Evolutionary conservation across 2,329 filamentous ascomycete species (phyloP).

Genomic region (Trichothecium sympodiale): DNA sequence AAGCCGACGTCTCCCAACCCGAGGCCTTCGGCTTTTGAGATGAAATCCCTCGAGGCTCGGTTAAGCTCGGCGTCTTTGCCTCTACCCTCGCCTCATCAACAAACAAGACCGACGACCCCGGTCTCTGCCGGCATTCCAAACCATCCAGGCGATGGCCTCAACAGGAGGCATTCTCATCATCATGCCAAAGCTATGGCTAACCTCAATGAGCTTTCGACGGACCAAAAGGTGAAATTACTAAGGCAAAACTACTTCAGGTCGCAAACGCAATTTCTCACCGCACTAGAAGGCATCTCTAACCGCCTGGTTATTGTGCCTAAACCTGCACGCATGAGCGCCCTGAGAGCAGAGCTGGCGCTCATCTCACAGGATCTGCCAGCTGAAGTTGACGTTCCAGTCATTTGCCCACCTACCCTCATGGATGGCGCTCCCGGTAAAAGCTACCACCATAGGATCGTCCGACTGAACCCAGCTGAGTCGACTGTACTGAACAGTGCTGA

Average conservation of each 20-base stretch:
- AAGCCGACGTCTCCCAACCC: constrained; percentile 21
- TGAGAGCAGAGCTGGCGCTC: constrained; percentile 69
- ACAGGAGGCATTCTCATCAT: constrained; percentile 51
- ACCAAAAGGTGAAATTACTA: constrained; percentile 61
- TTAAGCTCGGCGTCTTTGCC: constrained; percentile 59
- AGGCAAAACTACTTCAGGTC: constrained; percentile 76
- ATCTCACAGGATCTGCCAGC: constrained; percentile 73
- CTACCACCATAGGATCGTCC: constrained; percentile 71
- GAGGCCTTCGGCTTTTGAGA: constrained; percentile 36
- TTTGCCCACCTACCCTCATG: constrained; percentile 64
- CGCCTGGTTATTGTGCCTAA: constrained; percentile 76
- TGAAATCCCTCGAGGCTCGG: constrained; percentile 45
- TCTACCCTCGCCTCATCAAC: constrained; percentile 43
- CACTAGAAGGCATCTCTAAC: constrained; percentile 75
- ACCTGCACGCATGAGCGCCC: constrained; percentile 66
- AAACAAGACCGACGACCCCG: constrained; percentile 44
- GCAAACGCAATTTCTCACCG: constrained; percentile 69
- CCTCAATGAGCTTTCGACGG: constrained; percentile 48
- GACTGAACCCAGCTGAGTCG: constrained; percentile 72
- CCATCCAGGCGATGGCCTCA: constrained; percentile 35
- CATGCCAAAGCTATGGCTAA: constrained; percentile 44
- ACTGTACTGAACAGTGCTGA: constrained; percentile 81
- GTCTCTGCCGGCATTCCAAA: constrained; percentile 39
- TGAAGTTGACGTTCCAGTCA: constrained; percentile 73
- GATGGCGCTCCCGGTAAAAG: constrained; percentile 66